Base-by-base conservation (phyloP, 2,329 filamentous ascomycete genomes). In the Trichoderma atroviride region DNA sequence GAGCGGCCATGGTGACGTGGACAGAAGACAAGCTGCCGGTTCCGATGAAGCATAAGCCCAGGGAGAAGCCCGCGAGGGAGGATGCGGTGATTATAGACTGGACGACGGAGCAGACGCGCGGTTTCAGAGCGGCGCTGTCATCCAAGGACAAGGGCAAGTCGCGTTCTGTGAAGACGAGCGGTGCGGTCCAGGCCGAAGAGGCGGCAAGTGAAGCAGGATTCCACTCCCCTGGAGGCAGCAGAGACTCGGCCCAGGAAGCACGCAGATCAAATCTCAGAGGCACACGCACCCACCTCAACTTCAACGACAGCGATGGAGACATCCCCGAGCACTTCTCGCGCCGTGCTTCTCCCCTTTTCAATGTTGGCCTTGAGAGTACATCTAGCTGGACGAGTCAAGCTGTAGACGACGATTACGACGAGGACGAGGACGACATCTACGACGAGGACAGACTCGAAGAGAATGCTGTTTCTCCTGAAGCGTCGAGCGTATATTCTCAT, bases 11-110 rank as follows among this genome's bases (percentile, higher is more conserved):
- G 35, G 37, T 66, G 35, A 60, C 19, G 31, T 19, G 65, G 61
- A 69, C 68, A 14, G 24, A 69, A 4, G 43, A 59, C 5, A 62
- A 62, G 7, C 16, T 69, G 33, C 68, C 68, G 40, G 66, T 66
- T 19, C 68, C 68, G 35, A 40, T 43, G 2, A 19, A 43, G 19
- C 16, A 43, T 4, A 19, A 19, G 40, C 40, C 6, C 0, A 7
- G 40, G n/a, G 33, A 19, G 56, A 68, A 10, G 33, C 19, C 14
- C 6, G 16, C 14, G 33, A 33, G 31, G n/a, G 63, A 11, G 27
- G 62, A 69, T 5, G 6, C 27, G 57, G 2, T 2, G 37, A 56
- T n/a, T 35, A 14, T 35, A 35, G 33, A 35, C 16, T 43, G 40
- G 40, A n/a, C 16, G 40, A n/a, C 19, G 40, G 3, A 16, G 52